Evolutionary conservation across 179 eudicot species (phyloP), one percentile per base, ranked within the genome.

Genomic region (Nepenthes alata): DNA sequence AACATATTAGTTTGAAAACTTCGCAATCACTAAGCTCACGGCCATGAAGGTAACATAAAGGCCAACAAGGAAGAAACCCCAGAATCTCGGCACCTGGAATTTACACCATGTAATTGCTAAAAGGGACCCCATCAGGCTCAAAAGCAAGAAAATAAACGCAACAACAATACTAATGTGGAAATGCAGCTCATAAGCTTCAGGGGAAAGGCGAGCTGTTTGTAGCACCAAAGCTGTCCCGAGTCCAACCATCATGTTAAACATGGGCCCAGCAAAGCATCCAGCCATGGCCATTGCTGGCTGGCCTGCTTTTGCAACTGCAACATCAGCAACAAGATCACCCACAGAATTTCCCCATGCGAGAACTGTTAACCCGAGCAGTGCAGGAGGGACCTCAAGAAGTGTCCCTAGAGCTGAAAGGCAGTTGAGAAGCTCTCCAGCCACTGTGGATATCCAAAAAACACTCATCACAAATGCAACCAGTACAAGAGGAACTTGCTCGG

Each of bases 211-310:
- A 16, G 85, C 83, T 0, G 88, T 89, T 72, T 93, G 82, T 56
- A 79, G 78, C 49, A 89, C 91, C 63, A 89, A 75, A 69, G 90
- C 97, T 3, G 84, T 80, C 34, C 98, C 98, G 6, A 93, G 91
- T 66, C 97, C 98, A 57, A 87, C 78, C 38, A 93, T 75, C 98
- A 93, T 93, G 69, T 93, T 93, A 62, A 89, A 93, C 98, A 93
- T 93, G 14, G 98, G 98, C 11, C 98, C 82, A 0, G 98, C 98
- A 74, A 89, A 93, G 80, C 98, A 93, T 2, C 97, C 98, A 0
- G 98, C 98, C 98, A 93, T 93, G 41, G 97, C 98, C 75, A 89
- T 77, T n/a, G 97, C 95, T 0, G 98, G 98, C 81, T 89, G 98
- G 47, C 97, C 98, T 3, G 98, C 95, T 73, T 79, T 89, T 8